Base-by-base conservation (phyloP, 768 basidiomycete genomes). In the Calocybe gangraenosa region DNA sequence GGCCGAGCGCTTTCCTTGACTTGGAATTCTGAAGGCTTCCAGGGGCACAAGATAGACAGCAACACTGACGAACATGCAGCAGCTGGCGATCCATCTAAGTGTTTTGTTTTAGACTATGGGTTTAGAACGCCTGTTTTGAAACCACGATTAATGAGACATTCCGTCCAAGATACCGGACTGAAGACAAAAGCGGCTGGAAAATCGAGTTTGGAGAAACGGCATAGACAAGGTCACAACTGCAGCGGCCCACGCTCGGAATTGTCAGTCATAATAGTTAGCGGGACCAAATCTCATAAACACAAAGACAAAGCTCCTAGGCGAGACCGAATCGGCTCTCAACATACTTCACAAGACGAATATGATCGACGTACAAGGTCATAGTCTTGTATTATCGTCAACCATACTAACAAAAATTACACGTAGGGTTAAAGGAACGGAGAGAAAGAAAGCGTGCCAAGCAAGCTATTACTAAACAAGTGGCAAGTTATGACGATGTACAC, bases 381-480 rank as follows among this genome's bases (percentile, higher is more conserved):
- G 7, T 14, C 18, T 14, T 22, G 28, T 17, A 3, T n/a, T n/a
- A n/a, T n/a, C n/a, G 9, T 23, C 6, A 25, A 15, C 4, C 34
- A 23, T 14, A 1, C 1, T 36, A 19, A 35, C 11, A 13, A 23
- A 2, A 14, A 35, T 8, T n/a, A 15, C 15, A 10, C 14, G 17
- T 33, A 90, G 87, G 86, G 44, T 63, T 86, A 10, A 66, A 71
- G 9, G 82, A 83, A 50, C 76, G 87, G 20, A 76, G 82, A 11
- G 78, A 85, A 49, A 71, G 79, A 36, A 82, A 82, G 59, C 75
- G 77, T 42, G 63, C 63, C 18, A 86, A 79, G 55, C 74, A 74
- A 17, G 73, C 70, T 2, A 79, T 84, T 30, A 68, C 81, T 30
- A 58, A 68, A 22, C 67, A 71, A 4, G 40, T 46, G 18, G 39